A percentile compares a stretch with the other conserved stretches of the same genome.
These are phyloP conservation scores for Graphilbum sp. DNA, from an alignment of 2,329 filamentous ascomycete species.

Conservation along the genomic window DNA sequence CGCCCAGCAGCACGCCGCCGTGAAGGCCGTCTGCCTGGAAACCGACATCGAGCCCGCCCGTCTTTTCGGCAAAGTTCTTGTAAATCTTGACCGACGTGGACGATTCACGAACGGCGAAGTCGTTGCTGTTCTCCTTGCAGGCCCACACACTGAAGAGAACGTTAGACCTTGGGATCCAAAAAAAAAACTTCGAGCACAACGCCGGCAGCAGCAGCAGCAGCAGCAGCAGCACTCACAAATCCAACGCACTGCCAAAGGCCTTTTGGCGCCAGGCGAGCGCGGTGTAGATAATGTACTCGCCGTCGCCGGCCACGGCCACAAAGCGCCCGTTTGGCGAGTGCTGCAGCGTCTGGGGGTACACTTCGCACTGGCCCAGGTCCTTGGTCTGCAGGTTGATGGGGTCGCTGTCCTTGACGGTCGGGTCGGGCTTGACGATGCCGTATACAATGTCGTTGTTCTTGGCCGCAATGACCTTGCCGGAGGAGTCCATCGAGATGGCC, in stretches of 20 bases:
- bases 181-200: too few relatives aligned
- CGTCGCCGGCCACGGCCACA: conserved; percentile 80
- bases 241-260: conserved; percentile 84
- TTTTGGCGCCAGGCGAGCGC: conserved; percentile 95
- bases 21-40: conserved; percentile 88
- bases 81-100: conserved; percentile 90
- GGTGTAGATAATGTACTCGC: conserved; percentile 98
- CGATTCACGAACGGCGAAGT: conserved; percentile 93
- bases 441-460: conserved; percentile 90
- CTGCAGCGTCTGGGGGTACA: conserved; percentile 85
- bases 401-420: conserved; percentile 71
- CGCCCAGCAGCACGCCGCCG: conserved; percentile 79
- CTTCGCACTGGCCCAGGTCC: conserved; percentile 88
- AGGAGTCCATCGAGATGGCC: conserved; percentile 91
- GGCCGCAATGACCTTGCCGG: conserved; percentile 92
- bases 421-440: conserved; percentile 86
- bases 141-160: conserved; percentile 50
- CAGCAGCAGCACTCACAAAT: conserved; percentile 57
- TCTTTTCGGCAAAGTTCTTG: conserved; percentile 92
- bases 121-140: conserved; percentile 93
- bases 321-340: conserved; percentile 90
- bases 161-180: too few relatives aligned
- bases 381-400: conserved; percentile 79
- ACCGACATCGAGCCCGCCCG: conserved; percentile 76
- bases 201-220: too few relatives aligned